Evolutionary conservation across 2,329 filamentous ascomycete genomes (phyloP).

Genomic region (Sclerotinia nivalis): DNA sequence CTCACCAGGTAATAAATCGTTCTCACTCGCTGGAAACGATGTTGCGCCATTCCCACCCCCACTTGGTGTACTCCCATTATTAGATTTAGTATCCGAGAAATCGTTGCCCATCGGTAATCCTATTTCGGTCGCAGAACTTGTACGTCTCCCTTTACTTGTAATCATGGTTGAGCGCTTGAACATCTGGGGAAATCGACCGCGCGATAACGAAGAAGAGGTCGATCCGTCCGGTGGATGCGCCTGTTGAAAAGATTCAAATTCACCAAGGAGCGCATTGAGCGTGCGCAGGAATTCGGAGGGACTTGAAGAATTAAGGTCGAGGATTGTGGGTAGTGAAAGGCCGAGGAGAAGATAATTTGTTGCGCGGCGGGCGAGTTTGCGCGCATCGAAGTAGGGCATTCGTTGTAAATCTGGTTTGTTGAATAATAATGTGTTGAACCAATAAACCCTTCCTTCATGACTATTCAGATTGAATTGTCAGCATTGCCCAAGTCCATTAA

Average conservation of each 20-base stretch:
- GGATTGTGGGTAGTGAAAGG: conserved; percentile 82
- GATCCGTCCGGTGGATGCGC: conserved; percentile 77
- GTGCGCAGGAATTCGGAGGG: conserved; percentile 84
- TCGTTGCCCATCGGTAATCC: conserved; percentile 54
- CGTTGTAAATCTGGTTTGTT: conserved; percentile 76
- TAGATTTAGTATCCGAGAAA: conserved; percentile 49
- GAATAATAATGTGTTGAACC: conserved; percentile 97
- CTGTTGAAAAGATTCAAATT: conserved; percentile 93
- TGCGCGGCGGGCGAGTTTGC: conserved; percentile 83
- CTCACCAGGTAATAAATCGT: conserved; percentile 74
- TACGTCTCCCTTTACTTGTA: conserved; percentile 57
- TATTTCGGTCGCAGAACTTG: conserved; percentile 61
- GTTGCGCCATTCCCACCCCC: conserved; percentile 41
- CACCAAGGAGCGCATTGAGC: conserved; percentile 78
- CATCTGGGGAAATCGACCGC: conserved; percentile 81
- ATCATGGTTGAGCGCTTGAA: conserved; percentile 63
- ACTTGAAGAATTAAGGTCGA: conserved; percentile 81
- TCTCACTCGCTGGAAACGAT: conserved; percentile 57
- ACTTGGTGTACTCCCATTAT: conserved; percentile 44
- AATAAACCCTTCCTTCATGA: conserved; percentile 92
- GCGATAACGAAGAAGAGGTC: conserved; percentile 63
- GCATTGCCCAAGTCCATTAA: not conserved
- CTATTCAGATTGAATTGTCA: conserved; percentile 48
- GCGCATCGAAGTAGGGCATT: conserved; percentile 82
- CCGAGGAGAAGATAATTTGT: conserved; percentile 93